These are phyloP conservation scores for Platanthera guangdongensis DNA, from an alignment of 106 monocot genomes.

Conservation along the genomic window DNA sequence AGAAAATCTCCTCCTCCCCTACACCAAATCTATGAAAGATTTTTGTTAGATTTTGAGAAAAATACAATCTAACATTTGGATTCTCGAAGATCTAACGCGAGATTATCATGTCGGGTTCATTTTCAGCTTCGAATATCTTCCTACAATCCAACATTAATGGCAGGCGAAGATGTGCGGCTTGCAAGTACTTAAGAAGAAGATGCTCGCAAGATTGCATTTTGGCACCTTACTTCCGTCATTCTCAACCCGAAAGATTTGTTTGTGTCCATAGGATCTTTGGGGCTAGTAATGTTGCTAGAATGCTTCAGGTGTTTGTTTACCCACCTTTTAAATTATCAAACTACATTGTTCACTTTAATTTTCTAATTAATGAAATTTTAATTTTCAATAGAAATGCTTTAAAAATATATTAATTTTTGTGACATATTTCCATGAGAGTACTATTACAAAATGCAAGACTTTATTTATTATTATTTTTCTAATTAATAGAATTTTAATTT, in stretches of 20 bases:
- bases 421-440: too few species aligned
- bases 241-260: constrained; percentile 25
- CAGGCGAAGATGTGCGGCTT: constrained; percentile 30
- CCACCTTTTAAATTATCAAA: too few species aligned
- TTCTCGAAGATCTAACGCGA: too few species aligned
- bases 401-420: not conserved
- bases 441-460: too few species aligned
- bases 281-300: constrained; percentile 29
- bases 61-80: too few species aligned
- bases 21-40: too few species aligned
- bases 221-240: constrained; percentile 34
- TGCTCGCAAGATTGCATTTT: constrained; percentile 33
- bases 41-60: too few species aligned
- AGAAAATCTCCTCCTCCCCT: too few species aligned
- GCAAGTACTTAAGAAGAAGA: constrained; percentile 34
- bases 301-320: constrained; percentile 36
- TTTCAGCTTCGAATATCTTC: not conserved
- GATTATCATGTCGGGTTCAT: too few species aligned
- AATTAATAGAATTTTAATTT: not conserved
- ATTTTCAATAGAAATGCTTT: not conserved
- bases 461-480: too few species aligned
- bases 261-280: constrained; percentile 40
- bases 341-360: too few species aligned
- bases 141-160: constrained; percentile 1
- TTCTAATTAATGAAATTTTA: not conserved